A percentile compares a stretch with the other conserved stretches of the same genome.
phyloP scores from a whole-genome alignment of 352 stramenopile genomes.

The Phytophthora melonis region DNA sequence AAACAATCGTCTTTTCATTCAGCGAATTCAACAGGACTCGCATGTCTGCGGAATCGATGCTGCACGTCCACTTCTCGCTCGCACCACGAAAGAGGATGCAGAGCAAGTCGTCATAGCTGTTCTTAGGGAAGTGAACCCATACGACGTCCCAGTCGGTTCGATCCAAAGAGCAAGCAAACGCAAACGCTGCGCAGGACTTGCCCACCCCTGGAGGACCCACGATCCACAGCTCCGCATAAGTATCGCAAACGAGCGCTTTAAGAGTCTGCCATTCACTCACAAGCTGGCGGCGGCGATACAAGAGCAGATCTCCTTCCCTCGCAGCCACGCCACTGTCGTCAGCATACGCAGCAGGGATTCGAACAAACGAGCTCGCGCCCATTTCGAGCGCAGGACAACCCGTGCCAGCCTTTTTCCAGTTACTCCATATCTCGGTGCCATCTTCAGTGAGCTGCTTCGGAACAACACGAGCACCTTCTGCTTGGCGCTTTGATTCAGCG shows the following conservation, averaged over 20 bases:
- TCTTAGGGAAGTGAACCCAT: background rate
- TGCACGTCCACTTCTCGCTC: background rate
- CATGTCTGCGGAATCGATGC: background rate
- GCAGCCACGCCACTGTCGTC: background rate
- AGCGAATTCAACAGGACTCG: background rate
- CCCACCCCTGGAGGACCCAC: background rate
- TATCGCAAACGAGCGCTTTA: background rate
- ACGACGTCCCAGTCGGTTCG: conserved; percentile 3
- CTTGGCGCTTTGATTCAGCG: background rate
- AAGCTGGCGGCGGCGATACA: conserved; percentile 1
- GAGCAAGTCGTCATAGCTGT: background rate
- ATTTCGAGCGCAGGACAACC: background rate
- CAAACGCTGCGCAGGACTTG: background rate
- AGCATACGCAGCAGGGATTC: background rate
- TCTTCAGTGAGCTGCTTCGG: background rate
- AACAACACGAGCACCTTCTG: background rate
- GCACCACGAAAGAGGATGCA: background rate
- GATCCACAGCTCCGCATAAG: conserved; percentile 3
- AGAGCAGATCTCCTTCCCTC: background rate
- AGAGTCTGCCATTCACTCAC: background rate
- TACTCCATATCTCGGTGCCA: background rate
- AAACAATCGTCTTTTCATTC: background rate
- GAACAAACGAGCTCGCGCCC: background rate
- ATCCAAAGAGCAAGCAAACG: background rate
- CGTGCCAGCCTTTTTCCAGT: background rate